Evolutionary conservation across 306 rosid genomes (phyloP).

Genomic region (Rosa multiflora): DNA sequence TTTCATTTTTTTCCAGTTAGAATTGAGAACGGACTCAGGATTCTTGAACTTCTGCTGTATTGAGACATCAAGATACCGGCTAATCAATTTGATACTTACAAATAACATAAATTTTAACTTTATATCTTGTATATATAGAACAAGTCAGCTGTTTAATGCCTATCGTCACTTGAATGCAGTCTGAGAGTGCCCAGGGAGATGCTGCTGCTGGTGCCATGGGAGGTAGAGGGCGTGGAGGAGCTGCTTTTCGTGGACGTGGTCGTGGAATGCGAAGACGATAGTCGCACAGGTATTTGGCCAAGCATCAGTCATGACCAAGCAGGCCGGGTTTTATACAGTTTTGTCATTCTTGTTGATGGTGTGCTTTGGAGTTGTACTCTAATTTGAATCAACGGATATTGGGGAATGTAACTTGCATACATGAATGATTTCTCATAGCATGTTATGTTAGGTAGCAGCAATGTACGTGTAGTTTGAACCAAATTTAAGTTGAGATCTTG

Average conservation of each 20-base stretch:
- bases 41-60: neutral
- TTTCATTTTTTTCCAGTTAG: neutral
- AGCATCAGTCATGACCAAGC: constrained; percentile 4
- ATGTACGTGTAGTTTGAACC: neutral
- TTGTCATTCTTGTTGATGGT: constrained; percentile 8
- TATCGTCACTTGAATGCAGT: constrained; percentile 45
- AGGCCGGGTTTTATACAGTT: constrained; percentile 15
- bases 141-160: neutral
- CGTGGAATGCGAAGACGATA: constrained; percentile 90
- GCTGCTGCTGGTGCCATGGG: constrained; percentile 99
- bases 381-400: neutral
- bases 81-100: neutral
- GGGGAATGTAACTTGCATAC: neutral
- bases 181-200: constrained; percentile 99
- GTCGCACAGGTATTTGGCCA: neutral
- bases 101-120: neutral
- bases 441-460: constrained; percentile 4
- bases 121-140: neutral
- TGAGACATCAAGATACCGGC: neutral
- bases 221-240: constrained; percentile 79
- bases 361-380: constrained; percentile 6
- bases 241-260: constrained; percentile 66
- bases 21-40: neutral
- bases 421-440: neutral
- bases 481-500: neutral